A percentile compares a stretch with the other conserved stretches of the same genome.
These are phyloP conservation scores for Diaporthe longicolla DNA, from an alignment of 2,329 filamentous ascomycete species.

Conservation along the genomic window DNA sequence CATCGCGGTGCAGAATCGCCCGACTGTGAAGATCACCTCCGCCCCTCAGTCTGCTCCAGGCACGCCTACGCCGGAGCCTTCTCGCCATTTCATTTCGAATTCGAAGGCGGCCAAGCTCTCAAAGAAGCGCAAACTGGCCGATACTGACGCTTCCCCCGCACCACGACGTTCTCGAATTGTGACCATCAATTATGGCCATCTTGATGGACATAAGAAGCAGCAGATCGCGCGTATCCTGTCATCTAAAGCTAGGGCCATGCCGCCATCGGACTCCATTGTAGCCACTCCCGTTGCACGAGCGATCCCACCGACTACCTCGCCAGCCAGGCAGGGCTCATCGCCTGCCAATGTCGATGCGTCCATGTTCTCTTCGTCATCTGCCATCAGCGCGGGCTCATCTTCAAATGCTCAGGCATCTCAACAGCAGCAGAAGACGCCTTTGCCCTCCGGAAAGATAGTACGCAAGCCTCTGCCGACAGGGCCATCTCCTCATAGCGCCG, in stretches of 20 bases:
- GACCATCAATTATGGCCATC: constrained; percentile 33
- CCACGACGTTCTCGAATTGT: constrained; percentile 31
- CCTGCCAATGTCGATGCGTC: constrained; percentile 27
- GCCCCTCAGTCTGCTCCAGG: constrained; percentile 24
- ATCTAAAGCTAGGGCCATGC: background rate
- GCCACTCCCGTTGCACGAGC: constrained; percentile 40
- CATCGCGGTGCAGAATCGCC: constrained; percentile 41
- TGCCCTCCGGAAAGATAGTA: constrained; percentile 37
- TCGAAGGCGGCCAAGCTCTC: constrained; percentile 23
- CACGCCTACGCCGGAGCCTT: constrained; percentile 25
- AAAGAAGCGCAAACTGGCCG: constrained; percentile 42
- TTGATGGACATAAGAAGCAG: constrained; percentile 26
- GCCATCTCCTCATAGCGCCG: constrained; percentile 17
- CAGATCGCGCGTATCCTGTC: constrained; percentile 32
- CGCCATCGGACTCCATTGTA: constrained; percentile 37
- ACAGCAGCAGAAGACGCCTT: constrained; percentile 36
- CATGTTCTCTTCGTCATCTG: constrained; percentile 35
- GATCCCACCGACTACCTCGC: constrained; percentile 34
- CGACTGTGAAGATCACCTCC: constrained; percentile 26
- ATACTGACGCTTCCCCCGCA: constrained; percentile 25
- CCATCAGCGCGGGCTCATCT: constrained; percentile 31
- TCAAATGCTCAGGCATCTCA: constrained; percentile 26
- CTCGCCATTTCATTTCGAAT: constrained; percentile 32
- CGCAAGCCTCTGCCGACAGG: constrained; percentile 41
- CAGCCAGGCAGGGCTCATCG: constrained; percentile 34